Evolutionary conservation across 306 rosid genomes (phyloP).

Genomic region (Lathyrus oleraceus): DNA sequence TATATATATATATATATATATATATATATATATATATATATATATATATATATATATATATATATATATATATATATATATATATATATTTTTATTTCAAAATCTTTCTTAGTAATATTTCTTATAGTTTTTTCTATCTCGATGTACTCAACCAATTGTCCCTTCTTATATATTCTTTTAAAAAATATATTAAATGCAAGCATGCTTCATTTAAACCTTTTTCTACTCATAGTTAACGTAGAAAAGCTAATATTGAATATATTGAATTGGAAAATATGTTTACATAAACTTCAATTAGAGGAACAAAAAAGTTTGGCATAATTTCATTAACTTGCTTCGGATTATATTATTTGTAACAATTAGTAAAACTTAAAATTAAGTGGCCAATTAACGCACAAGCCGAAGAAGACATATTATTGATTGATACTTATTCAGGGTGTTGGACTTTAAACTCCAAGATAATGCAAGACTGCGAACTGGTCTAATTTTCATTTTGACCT

Average conservation of each 20-base stretch:
- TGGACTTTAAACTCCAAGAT: not conserved
- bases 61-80: too few species aligned
- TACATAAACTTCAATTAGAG: not conserved
- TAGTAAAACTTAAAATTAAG: not conserved
- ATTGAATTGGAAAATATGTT: not conserved
- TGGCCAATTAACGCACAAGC: conserved; percentile 1
- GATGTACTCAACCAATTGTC: too few species aligned
- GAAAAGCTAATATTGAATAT: not conserved
- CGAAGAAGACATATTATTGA: not conserved
- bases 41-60: too few species aligned
- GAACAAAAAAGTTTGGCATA: not conserved
- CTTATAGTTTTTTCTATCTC: too few species aligned
- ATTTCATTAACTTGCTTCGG: not conserved
- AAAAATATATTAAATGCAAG: too few species aligned
- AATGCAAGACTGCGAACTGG: not conserved
- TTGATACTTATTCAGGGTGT: not conserved
- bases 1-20: too few species aligned
- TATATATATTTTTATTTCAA: too few species aligned
- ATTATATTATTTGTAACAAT: not conserved
- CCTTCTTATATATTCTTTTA: too few species aligned
- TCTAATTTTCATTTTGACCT: conserved; percentile 21
- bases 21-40: too few species aligned
- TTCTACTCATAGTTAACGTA: not conserved
- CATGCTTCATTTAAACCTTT: not conserved
- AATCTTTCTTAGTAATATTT: too few species aligned